Conservation (phyloP, 2,329 filamentous ascomycete species). For the Hymenoscyphus linearis region DNA sequence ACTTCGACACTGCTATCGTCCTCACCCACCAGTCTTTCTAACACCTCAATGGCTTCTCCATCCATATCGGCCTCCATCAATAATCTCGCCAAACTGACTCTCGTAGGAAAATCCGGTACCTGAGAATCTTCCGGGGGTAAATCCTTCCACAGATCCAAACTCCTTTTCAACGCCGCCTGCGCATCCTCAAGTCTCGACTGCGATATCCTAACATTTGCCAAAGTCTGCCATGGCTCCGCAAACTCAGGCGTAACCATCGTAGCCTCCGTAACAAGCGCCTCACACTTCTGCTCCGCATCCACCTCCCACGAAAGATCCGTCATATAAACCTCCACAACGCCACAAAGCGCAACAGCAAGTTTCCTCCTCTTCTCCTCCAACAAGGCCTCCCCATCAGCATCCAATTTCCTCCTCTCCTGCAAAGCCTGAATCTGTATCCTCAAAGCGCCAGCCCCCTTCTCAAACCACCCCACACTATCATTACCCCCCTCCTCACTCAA, state of each 20-base stretch:
- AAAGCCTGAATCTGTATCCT: conserved; percentile 64
- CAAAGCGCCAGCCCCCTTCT: conserved; percentile 66
- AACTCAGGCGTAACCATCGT: conserved; percentile 75
- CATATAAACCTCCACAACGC: conserved; percentile 97
- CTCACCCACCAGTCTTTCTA: conserved; percentile 78
- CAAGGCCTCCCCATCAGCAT: conserved; percentile 35
- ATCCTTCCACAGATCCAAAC: conserved; percentile 78
- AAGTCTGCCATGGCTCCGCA: conserved; percentile 88
- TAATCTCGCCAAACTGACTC: conserved; percentile 77
- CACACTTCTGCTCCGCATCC: conserved; percentile 84
- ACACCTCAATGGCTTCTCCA: conserved; percentile 74
- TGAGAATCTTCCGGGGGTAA: conserved; percentile 64
- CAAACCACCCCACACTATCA: conserved; percentile 63
- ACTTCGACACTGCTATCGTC: conserved; percentile 93
- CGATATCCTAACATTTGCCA: conserved; percentile 90
- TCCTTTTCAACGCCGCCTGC: conserved; percentile 68
- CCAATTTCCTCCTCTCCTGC: conserved; percentile 43
- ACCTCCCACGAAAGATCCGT: conserved; percentile 92
- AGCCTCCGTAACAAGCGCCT: conserved; percentile 84
- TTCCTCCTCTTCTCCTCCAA: conserved; percentile 72
- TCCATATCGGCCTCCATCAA: conserved; percentile 89
- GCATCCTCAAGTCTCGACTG: conserved; percentile 78
- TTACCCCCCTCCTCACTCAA: conserved; percentile 66
- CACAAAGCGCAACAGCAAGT: conserved; percentile 86
- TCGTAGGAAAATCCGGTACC: conserved; percentile 79